Conservation (phyloP, 1,139 yeast genomes). For the Insectozyma bohioensis region DNA sequence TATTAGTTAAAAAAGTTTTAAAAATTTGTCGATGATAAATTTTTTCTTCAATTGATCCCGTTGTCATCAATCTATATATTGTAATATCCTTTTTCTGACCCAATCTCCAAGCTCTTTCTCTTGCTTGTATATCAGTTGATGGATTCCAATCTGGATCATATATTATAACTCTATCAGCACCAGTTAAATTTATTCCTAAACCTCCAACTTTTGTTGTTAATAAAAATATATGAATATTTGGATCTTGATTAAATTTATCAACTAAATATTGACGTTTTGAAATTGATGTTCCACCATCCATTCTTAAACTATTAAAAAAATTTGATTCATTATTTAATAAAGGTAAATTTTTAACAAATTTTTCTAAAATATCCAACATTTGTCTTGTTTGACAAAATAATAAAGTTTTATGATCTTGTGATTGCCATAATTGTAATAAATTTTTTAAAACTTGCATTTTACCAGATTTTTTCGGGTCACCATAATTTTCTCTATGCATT, state of each 20-base stretch:
- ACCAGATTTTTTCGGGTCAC: slow-evolving; percentile 74
- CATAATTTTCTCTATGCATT: slow-evolving; percentile 50
- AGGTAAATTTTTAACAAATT: slow-evolving; percentile 46
- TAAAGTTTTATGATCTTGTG: slow-evolving; percentile 74
- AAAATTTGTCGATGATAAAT: slow-evolving; percentile 95
- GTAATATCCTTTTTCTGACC: slow-evolving; percentile 96
- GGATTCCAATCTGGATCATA: slow-evolving; percentile 99
- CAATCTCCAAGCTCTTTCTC: slow-evolving; percentile 96
- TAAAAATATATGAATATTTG: slow-evolving; percentile 61
- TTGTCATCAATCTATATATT: slow-evolving; percentile 86
- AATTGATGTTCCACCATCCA: slow-evolving; percentile 95
- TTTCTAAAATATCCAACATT: slow-evolving; percentile 85
- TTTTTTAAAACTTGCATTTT: slow-evolving; percentile 88
- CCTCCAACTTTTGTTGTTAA: slow-evolving; percentile 96
- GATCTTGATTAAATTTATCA: slow-evolving; percentile 70
- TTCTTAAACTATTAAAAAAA: slow-evolving; percentile 59
- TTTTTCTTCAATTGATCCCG: slow-evolving; percentile 95
- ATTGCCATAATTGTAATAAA: slow-evolving; percentile 71
- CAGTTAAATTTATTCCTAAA: slow-evolving; percentile 88
- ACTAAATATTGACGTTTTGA: slow-evolving; percentile 73
- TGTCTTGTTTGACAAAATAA: slow-evolving; percentile 90
- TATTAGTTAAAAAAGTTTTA: slow-evolving; percentile 90
- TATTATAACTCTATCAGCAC: slow-evolving; percentile 92
- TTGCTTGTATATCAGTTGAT: slow-evolving; percentile 93
- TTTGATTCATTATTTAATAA: slow-evolving; percentile 19